A percentile compares a stretch with the other conserved stretches of the same genome.
phyloP scores from a whole-genome alignment of 2,329 filamentous ascomycete genomes.

The Colletotrichum abscissum region DNA sequence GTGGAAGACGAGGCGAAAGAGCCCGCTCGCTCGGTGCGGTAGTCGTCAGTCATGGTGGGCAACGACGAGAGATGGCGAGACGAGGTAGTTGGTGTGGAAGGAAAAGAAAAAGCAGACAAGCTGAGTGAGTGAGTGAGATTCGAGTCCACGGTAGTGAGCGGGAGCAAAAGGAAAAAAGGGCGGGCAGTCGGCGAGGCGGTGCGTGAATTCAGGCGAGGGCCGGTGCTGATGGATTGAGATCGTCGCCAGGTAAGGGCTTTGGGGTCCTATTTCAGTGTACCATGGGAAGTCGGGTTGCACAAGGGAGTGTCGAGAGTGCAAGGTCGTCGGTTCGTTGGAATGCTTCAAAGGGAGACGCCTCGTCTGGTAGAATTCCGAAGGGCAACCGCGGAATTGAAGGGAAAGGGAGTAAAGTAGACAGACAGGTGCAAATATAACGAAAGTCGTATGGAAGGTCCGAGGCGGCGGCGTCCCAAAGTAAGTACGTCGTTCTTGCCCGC shows the following conservation, averaged over 20 bases:
- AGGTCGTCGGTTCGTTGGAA: constrained; percentile 15
- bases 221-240: neutral
- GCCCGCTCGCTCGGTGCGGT: constrained; percentile 40
- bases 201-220: neutral
- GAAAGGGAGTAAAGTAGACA: neutral
- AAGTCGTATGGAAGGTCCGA: constrained; percentile 9
- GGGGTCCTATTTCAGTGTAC: constrained; percentile 31
- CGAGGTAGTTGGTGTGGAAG: neutral
- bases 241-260: neutral
- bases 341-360: constrained; percentile 24
- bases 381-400: constrained; percentile 6
- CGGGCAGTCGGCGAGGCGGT: neutral
- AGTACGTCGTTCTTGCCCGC: constrained; percentile 3
- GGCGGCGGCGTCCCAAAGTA: constrained; percentile 13
- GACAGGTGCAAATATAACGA: constrained; percentile 17
- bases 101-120: neutral
- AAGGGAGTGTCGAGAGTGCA: constrained; percentile 13
- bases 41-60: constrained; percentile 38
- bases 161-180: neutral
- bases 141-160: neutral
- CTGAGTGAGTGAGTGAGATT: neutral
- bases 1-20: constrained; percentile 50
- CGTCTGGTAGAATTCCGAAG: constrained; percentile 24
- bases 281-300: neutral
- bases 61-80: neutral